These are phyloP conservation scores for Aegilops tauschii DNA, from an alignment of 176 grass and related monocot species.

Conservation along the genomic window DNA sequence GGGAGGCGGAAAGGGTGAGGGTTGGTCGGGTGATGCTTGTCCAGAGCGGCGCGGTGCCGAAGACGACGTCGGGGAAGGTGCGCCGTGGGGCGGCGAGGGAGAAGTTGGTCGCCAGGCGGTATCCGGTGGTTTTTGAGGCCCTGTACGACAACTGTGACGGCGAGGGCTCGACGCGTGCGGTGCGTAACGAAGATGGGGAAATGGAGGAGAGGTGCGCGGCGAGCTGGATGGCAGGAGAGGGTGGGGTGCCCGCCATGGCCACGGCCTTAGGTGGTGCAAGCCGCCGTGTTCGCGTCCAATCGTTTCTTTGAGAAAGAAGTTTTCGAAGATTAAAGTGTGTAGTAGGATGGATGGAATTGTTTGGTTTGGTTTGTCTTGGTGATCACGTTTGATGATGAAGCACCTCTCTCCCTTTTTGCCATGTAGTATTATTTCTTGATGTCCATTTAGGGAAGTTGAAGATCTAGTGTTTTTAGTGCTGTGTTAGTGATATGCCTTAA, in stretches of 20 bases:
- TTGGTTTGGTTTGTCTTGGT: neutral
- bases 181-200: neutral
- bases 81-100: constrained; percentile 44
- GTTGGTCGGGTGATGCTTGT: constrained; percentile 47
- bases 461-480: neutral
- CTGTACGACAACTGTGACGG: neutral
- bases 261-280: neutral
- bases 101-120: constrained; percentile 36
- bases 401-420: too few relatives aligned
- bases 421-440: neutral
- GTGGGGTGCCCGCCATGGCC: neutral
- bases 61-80: constrained; percentile 65
- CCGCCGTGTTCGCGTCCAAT: constrained; percentile 21
- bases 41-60: constrained; percentile 36
- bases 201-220: neutral
- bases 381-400: too few relatives aligned
- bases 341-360: neutral
- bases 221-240: neutral
- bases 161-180: neutral
- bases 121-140: constrained; percentile 22
- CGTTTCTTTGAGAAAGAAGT: constrained; percentile 32
- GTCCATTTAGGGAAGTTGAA: neutral
- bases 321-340: neutral
- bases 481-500: neutral
- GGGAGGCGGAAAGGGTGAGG: constrained; percentile 27